Base-by-base conservation (phyloP, 2,329 filamentous ascomycete genomes). In the Colletotrichum paranaense region DNA sequence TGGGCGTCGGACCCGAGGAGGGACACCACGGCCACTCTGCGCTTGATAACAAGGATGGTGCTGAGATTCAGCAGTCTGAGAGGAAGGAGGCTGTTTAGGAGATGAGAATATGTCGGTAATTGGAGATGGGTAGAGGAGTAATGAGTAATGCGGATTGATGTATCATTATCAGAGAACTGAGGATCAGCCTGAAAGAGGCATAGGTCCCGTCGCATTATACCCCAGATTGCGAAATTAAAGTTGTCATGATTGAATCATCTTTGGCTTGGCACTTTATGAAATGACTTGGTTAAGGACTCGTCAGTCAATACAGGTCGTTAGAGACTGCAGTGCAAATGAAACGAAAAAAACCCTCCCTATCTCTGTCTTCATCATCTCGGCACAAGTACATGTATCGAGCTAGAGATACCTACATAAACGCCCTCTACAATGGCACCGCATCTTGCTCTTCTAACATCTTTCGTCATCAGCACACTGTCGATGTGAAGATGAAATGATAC, bases 1-100 rank as follows among this genome's bases (percentile, higher is more conserved):
- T 86, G 11, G 78, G 78, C 9, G 76, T 72, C 32, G 55, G 9
- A 19, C 52, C 35, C 5, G 53, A 59, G 6, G 53, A 72, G 35
- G 67, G 63, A n/a, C 42, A 16, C 26, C 24, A 49, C 26, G 24
- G 16, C 3, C 32, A 24, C 14, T 16, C 24, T 11, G 26, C 24
- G 2, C 11, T 28, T 6, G 74, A 68, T 53, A 55, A 56, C 56
- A 66, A 63, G 62, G 66, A 69, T 46, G 59, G 59, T 14, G 42
- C 42, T 1, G 28, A 52, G 42, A 30, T 63, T 28, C 60, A 53
- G 28, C 42, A 35, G 60, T 35, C 60, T 3, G 42, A 63, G 42
- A 30, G 42, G 60, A 52, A 30, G 42, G 26, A 32, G 42, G 42
- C 55, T 32, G 60, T 73, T 4, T 73, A 19, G 5, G 4, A 55